Evolutionary conservation across 805 yeast genomes (phyloP).

Genomic region (Candida ortonii): DNA sequence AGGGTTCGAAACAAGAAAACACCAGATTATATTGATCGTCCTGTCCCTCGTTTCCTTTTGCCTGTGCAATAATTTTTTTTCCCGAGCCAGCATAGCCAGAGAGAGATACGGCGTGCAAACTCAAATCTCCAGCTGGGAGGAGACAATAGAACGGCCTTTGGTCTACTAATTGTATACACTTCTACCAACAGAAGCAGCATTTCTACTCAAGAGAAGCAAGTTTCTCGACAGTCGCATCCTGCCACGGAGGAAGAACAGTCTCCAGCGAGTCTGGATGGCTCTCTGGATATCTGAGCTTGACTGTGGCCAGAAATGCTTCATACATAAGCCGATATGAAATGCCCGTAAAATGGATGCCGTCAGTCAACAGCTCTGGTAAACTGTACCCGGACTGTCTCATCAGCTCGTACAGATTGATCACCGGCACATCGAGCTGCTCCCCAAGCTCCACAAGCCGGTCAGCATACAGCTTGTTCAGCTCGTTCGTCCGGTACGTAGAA

Average conservation of each 20-base stretch:
- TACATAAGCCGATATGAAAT: slow-evolving; percentile 36
- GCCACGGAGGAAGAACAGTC: slow-evolving; percentile 25
- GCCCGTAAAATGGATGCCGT: slow-evolving; percentile 44
- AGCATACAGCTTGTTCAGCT: slow-evolving; percentile 46
- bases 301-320: slow-evolving; percentile 30
- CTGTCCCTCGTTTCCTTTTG: no score
- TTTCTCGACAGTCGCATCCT: slow-evolving; percentile 13
- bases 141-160: no score
- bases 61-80: no score
- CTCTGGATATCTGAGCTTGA: slow-evolving; percentile 34
- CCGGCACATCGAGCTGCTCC: slow-evolving; percentile 46
- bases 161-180: no score
- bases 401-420: slow-evolving; percentile 50
- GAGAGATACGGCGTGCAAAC: no score
- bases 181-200: no score
- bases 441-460: slow-evolving; percentile 50
- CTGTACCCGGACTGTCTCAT: slow-evolving; percentile 31
- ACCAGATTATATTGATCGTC: neutral
- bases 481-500: slow-evolving; percentile 47
- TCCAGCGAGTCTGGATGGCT: slow-evolving; percentile 19
- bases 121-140: no score
- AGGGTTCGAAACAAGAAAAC: neutral
- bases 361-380: slow-evolving; percentile 29
- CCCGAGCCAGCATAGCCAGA: no score
- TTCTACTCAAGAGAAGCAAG: slow-evolving; percentile 7